Evolutionary conservation across 306 rosid genomes (phyloP).

Genomic region (Urtica urens): DNA sequence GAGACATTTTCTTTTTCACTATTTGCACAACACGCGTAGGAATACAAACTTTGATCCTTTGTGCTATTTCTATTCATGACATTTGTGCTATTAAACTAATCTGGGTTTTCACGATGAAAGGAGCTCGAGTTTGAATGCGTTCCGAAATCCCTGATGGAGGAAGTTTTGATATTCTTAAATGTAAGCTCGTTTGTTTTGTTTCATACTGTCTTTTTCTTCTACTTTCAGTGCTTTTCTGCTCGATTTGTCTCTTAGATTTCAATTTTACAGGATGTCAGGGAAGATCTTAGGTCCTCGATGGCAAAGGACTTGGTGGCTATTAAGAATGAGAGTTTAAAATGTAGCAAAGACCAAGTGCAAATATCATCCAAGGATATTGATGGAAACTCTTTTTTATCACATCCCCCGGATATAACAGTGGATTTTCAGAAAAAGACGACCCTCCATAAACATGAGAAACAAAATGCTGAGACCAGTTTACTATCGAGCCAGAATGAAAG

Average conservation of each 20-base stretch:
- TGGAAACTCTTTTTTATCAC: conserved; percentile 18
- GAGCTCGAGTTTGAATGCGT: conserved; percentile 85
- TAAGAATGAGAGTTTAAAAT: conserved; percentile 66
- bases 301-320: conserved; percentile 66
- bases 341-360: conserved; percentile 27
- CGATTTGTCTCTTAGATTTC: conserved; percentile 8
- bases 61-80: neutral
- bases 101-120: conserved; percentile 29
- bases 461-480: conserved; percentile 24
- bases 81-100: conserved; percentile 10
- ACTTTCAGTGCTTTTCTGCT: neutral
- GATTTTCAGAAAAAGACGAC: conserved; percentile 95
- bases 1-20: too few relatives aligned
- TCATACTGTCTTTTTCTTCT: neutral
- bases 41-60: too few relatives aligned
- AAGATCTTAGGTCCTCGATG: conserved; percentile 79
- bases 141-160: conserved; percentile 79
- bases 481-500: conserved; percentile 42
- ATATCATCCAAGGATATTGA: conserved; percentile 20
- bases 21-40: too few relatives aligned
- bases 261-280: conserved; percentile 56
- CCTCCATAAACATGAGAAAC: conserved; percentile 47
- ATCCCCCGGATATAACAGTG: conserved; percentile 34
- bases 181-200: conserved; percentile 41
- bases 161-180: conserved; percentile 61